Evolutionary conservation across 2,329 filamentous ascomycete genomes (phyloP).

Genomic region (Colletotrichum sp.): DNA sequence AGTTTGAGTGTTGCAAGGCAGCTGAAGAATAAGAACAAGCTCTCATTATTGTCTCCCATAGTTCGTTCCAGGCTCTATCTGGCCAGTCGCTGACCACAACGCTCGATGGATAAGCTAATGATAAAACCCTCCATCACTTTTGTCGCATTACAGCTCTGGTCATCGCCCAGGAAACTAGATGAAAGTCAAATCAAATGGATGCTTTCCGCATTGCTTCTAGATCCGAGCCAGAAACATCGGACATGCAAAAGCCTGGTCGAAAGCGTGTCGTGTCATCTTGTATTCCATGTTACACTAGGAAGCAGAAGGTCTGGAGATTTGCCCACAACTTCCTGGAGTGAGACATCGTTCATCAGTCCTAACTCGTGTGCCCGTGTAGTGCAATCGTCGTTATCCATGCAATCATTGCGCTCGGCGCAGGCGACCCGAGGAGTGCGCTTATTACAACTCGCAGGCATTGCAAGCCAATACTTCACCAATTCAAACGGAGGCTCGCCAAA

Average conservation of each 20-base stretch:
- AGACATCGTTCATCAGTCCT: background rate
- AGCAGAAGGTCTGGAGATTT: background rate
- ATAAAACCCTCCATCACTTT: background rate
- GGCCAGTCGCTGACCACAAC: background rate
- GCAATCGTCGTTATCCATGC: background rate
- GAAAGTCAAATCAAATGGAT: background rate
- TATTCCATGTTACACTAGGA: background rate
- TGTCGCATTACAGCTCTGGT: background rate
- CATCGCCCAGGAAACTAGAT: background rate
- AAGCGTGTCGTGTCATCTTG: background rate
- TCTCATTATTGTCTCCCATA: background rate
- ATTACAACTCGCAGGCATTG: background rate
- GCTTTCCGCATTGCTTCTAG: background rate
- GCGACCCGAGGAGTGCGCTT: background rate
- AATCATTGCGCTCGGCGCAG: background rate
- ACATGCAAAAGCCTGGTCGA: background rate
- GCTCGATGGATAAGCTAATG: background rate
- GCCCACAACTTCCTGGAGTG: background rate
- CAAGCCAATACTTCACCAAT: background rate
- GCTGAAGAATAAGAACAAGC: background rate
- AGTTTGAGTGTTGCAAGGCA: background rate
- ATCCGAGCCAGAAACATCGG: background rate
- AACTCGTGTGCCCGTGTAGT: background rate
- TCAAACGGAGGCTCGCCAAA: background rate
- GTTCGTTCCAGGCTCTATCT: background rate